Evolutionary conservation across 768 basidiomycete species (phyloP).

Genomic region (Leccinum incarnatum): DNA sequence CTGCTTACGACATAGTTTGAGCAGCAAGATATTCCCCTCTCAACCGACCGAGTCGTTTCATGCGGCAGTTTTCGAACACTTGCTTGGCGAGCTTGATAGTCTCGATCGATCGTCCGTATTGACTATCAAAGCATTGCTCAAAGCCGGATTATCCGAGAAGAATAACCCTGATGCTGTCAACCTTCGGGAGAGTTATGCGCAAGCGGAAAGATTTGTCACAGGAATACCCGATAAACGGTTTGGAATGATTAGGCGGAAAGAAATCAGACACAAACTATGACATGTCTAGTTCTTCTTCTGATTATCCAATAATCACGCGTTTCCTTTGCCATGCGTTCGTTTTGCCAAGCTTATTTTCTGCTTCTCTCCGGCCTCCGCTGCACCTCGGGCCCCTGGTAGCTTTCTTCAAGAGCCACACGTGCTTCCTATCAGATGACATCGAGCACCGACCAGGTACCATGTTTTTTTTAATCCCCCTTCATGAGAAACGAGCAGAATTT

Average conservation of each 20-base stretch:
- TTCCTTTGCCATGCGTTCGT: background rate
- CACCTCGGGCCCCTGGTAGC: background rate
- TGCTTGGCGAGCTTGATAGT: conserved; percentile 56
- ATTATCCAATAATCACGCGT: background rate
- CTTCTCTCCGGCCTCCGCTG: background rate
- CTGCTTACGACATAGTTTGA: conserved; percentile 1
- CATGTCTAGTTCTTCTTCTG: background rate
- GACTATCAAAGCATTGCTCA: conserved; percentile 51
- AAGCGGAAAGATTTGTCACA: conserved; percentile 62
- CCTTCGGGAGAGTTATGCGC: conserved; percentile 67
- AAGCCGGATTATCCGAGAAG: conserved; percentile 55
- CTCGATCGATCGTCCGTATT: conserved; percentile 56
- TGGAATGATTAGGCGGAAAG: conserved; percentile 53
- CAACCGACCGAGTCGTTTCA: conserved; percentile 55
- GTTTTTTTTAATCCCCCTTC: background rate
- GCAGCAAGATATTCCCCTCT: conserved; percentile 58
- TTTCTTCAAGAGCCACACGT: background rate
- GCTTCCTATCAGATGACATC: background rate
- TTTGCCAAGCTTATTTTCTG: background rate
- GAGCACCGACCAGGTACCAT: background rate
- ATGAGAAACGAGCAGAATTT: background rate
- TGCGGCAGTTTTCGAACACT: conserved; percentile 42
- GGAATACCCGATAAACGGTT: conserved; percentile 58
- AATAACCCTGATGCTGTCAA: conserved; percentile 64
- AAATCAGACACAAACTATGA: conserved; percentile 64